Base-by-base conservation (phyloP, 1,284 basidiomycete genomes). In the Grifola frondosa region DNA sequence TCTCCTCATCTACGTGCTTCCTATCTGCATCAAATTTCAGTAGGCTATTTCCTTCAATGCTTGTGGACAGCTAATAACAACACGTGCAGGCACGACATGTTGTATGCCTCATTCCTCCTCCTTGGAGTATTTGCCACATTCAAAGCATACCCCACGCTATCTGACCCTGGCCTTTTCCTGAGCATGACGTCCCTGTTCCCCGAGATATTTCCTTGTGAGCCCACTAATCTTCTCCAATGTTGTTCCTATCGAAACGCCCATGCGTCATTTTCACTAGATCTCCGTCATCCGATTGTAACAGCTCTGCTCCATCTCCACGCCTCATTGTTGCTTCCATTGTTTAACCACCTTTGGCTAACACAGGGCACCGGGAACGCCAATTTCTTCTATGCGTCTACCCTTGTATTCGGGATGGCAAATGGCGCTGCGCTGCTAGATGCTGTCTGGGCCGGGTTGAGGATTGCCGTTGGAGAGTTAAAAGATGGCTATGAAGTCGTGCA, bases 341-440 rank as follows among this genome's bases (percentile, higher is more conserved):
- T 99, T 65, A 84, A 97, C 59, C 80, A 92, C 48, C 73, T 98
- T 4, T 99, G 97, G 96, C 77, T 98, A 5, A 74, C 75, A 7
- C 88, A 93, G 37, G 95, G 94, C 0, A 91, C 93, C 5, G 96
- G 94, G 2, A 99, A 99, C 60, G 94, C 96, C 32, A 99, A 99
- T 64, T 99, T 99, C 68, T 98, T 92, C 71, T 99, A 97, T 60
- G 96, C 96, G 0, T 86, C 88, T 5, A 97, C 92, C 2, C 74
- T 98, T 53, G 95, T 99, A 5, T 95, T 95, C 65, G 93, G 90
- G 1, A 76, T 93, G 54, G 89, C 88, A 7, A 87, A 92, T 40
- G 91, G 90, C 0, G 78, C 86, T n/a, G 84, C 84, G 5, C 58
- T 96, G 25, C 73, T 93, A 5, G 94, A 97, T 58, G 81, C 80